phyloP scores from a whole-genome alignment of 495 filamentous ascomycete species.

The Daldinia caldariorum region DNA sequence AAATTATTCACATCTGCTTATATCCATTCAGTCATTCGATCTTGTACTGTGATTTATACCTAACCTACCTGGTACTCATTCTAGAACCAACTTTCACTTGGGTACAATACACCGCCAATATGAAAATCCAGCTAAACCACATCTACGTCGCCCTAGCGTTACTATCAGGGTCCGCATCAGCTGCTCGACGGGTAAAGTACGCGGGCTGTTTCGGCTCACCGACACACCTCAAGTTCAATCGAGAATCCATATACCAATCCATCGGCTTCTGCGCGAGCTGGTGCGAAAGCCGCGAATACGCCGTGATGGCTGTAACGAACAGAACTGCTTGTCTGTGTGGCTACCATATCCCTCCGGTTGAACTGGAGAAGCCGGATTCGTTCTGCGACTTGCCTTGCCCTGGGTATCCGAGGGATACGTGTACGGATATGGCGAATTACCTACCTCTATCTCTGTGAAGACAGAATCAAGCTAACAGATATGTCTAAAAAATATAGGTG shows the following conservation, averaged over 20 bases:
- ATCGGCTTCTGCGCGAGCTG: neutral
- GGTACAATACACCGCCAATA: conserved; percentile 9
- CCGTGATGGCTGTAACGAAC: conserved; percentile 24
- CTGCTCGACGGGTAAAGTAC: conserved; percentile 2
- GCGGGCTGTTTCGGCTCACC: conserved; percentile 23
- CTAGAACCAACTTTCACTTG: neutral
- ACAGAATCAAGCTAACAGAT: neutral
- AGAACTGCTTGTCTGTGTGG: conserved; percentile 33
- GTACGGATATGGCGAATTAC: conserved; percentile 6
- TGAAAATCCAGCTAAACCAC: conserved; percentile 5
- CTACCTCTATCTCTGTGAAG: too few species aligned
- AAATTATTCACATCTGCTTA: neutral
- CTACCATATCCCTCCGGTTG: neutral
- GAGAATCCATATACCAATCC: conserved; percentile 18
- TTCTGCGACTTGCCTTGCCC: conserved; percentile 23
- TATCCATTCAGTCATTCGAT: neutral
- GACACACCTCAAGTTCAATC: conserved; percentile 2
- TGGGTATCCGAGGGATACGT: conserved; percentile 16
- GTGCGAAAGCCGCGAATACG: neutral
- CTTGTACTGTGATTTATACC: neutral
- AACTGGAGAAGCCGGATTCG: neutral
- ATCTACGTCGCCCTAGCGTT: neutral
- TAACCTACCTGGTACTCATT: too few species aligned
- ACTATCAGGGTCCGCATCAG: conserved; percentile 14
- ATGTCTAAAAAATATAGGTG: conserved; percentile 16